These are phyloP conservation scores for Talaromyces marneffei DNA, from an alignment of 2,329 filamentous ascomycete genomes.

Conservation along the genomic window DNA sequence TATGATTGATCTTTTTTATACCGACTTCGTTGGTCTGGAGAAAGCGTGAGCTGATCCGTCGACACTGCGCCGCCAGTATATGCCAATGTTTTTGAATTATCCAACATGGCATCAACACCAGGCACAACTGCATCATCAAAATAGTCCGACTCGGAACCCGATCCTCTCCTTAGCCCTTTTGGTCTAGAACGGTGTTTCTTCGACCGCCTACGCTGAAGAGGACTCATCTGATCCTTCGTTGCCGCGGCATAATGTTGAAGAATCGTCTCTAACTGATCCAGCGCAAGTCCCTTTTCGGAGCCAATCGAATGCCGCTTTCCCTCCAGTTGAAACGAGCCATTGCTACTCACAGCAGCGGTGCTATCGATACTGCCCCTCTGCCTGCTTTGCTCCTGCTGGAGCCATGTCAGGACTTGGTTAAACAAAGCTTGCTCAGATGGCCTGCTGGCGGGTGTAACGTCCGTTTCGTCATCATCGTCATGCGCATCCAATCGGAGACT, in stretches of 20 bases:
- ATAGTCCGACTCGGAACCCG: slow-evolving; percentile 79
- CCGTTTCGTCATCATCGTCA: slow-evolving; percentile 24
- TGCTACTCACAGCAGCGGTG: slow-evolving; percentile 36
- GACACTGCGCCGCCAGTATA: slow-evolving; percentile 57
- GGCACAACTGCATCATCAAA: slow-evolving; percentile 80
- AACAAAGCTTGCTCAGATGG: slow-evolving; percentile 45
- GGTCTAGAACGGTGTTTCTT: slow-evolving; percentile 29
- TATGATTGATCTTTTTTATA: slow-evolving; percentile 65
- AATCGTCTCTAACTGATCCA: slow-evolving; percentile 77
- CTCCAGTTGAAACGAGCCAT: slow-evolving; percentile 17
- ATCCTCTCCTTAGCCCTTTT: slow-evolving; percentile 39
- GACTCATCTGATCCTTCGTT: slow-evolving; percentile 22
- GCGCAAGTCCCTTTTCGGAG: slow-evolving; percentile 65
- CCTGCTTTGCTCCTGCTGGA: slow-evolving; percentile 70
- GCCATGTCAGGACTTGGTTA: slow-evolving; percentile 73
- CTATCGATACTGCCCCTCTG: slow-evolving; percentile 49
- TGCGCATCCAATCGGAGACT: slow-evolving; percentile 22
- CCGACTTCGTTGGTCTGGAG: slow-evolving; percentile 41
- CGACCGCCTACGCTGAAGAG: slow-evolving; percentile 21
- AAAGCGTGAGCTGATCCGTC: slow-evolving; percentile 38
- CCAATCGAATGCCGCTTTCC: slow-evolving; percentile 49
- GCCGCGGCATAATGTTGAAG: slow-evolving; percentile 37
- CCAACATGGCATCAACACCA: slow-evolving; percentile 73
- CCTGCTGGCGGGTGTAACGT: slow-evolving; percentile 13
- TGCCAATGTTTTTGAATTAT: slow-evolving; percentile 82